A percentile compares a stretch with the other conserved stretches of the same genome.
phyloP scores from a whole-genome alignment of 2,329 filamentous ascomycete species.

The Fusarium sp. region DNA sequence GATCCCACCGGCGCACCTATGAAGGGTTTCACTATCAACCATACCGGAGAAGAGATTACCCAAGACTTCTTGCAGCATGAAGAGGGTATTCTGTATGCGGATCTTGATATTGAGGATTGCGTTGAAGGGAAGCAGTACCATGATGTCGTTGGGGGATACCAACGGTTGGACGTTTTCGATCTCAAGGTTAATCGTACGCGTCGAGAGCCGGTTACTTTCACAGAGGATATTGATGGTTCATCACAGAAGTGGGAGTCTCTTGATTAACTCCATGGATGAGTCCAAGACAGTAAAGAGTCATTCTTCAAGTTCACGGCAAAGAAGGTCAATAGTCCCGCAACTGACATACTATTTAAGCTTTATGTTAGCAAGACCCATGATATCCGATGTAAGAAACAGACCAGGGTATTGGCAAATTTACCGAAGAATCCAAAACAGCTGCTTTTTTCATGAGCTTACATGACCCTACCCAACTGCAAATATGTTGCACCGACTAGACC shows the following conservation, averaged over 20 bases:
- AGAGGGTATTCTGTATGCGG: conserved; percentile 64
- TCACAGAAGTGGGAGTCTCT: not conserved
- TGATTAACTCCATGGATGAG: too few species aligned
- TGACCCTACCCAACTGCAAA: too few species aligned
- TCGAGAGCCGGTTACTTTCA: conserved; percentile 49
- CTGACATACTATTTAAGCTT: too few species aligned
- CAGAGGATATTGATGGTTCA: accelerated
- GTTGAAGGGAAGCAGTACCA: conserved; percentile 69
- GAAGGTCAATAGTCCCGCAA: too few species aligned
- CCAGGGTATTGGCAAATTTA: too few species aligned
- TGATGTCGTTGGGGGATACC: conserved; percentile 67
- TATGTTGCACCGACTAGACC: not conserved
- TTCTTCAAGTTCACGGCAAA: too few species aligned
- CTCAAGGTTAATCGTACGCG: conserved; percentile 59
- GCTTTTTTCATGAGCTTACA: too few species aligned
- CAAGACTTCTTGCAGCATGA: conserved; percentile 56
- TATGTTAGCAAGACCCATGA: too few species aligned
- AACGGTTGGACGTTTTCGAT: conserved; percentile 65
- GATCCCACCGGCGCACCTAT: conserved; percentile 61
- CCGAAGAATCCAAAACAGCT: too few species aligned
- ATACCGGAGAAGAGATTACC: conserved; percentile 28
- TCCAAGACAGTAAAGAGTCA: too few species aligned
- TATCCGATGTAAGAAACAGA: too few species aligned
- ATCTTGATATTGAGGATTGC: conserved; percentile 61
- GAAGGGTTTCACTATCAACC: conserved; percentile 49